A percentile compares a stretch with the other conserved stretches of the same genome.
Evolutionary conservation across 2,329 filamentous ascomycete genomes (phyloP).

Genomic region (Phaeosphaeria sp.): DNA sequence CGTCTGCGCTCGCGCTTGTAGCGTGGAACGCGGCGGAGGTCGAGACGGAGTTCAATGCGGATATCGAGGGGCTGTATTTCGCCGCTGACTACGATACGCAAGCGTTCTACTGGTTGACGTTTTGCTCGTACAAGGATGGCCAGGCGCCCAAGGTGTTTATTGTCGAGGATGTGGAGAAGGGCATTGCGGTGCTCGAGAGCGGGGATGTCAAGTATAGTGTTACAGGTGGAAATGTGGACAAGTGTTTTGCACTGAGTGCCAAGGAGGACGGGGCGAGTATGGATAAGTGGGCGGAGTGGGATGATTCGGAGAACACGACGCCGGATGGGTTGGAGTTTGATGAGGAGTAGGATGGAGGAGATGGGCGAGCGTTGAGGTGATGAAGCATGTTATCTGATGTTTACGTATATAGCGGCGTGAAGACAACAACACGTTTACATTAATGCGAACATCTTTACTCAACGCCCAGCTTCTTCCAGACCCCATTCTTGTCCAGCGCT

Average conservation of each 20-base stretch:
- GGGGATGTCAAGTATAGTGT: neutral
- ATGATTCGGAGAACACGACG: neutral
- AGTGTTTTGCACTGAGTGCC: neutral
- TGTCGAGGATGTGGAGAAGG: neutral
- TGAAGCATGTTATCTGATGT: no score
- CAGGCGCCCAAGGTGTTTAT: neutral
- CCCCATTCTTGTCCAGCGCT: neutral
- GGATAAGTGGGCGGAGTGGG: neutral
- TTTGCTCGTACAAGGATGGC: neutral
- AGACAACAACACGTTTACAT: no score
- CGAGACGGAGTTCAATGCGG: neutral
- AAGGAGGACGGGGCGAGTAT: neutral
- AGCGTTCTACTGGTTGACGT: neutral
- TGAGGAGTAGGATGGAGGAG: neutral
- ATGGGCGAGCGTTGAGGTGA: no score
- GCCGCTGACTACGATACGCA: neutral
- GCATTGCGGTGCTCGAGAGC: neutral
- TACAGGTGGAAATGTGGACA: neutral
- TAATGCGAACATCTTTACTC: neutral
- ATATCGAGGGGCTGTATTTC: neutral
- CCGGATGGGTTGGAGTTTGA: neutral
- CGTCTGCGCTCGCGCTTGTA: neutral
- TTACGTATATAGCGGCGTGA: no score
- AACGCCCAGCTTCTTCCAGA: neutral
- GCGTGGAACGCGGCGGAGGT: neutral